These are phyloP conservation scores for Cytospora leucostoma DNA, from an alignment of 2,329 filamentous ascomycete genomes.

Conservation along the genomic window DNA sequence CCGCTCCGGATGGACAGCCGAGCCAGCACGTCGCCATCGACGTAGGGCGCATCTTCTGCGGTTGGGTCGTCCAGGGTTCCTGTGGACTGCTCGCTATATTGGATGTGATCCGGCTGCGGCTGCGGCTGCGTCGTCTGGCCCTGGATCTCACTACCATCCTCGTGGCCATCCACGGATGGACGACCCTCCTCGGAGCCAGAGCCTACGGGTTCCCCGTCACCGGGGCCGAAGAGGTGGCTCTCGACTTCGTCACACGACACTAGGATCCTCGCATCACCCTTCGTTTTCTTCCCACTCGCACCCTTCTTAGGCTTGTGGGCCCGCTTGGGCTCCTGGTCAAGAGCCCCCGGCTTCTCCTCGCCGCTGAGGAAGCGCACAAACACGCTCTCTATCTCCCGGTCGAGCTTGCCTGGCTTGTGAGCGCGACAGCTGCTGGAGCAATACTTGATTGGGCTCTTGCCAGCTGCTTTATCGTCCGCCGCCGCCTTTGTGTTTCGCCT, in stretches of 20 bases:
- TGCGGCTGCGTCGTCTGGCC: neutral
- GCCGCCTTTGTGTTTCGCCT: constrained; percentile 31
- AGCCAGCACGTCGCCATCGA: constrained; percentile 32
- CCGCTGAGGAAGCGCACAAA: constrained; percentile 44
- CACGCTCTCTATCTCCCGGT: constrained; percentile 53
- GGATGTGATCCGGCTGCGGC: too few relatives aligned
- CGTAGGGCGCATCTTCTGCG: neutral
- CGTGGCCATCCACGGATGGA: constrained; percentile 31
- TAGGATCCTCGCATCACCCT: constrained; percentile 53
- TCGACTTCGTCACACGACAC: constrained; percentile 54
- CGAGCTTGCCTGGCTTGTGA: constrained; percentile 51
- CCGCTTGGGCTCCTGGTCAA: constrained; percentile 13
- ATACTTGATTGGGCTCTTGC: constrained; percentile 48
- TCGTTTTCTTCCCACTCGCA: constrained; percentile 40
- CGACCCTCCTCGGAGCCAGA: constrained; percentile 43
- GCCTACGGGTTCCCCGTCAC: constrained; percentile 45
- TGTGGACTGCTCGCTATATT: neutral
- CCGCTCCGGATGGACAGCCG: constrained; percentile 42
- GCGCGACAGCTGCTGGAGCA: constrained; percentile 58
- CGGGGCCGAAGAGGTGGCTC: constrained; percentile 49
- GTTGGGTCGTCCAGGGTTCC: constrained; percentile 8
- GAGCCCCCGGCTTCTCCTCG: constrained; percentile 6
- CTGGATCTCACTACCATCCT: neutral
- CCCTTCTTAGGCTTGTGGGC: constrained; percentile 21
- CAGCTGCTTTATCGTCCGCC: constrained; percentile 13